phyloP scores from a whole-genome alignment of 2,329 filamentous ascomycete genomes.

The Chrysosporium queenslandicum region DNA sequence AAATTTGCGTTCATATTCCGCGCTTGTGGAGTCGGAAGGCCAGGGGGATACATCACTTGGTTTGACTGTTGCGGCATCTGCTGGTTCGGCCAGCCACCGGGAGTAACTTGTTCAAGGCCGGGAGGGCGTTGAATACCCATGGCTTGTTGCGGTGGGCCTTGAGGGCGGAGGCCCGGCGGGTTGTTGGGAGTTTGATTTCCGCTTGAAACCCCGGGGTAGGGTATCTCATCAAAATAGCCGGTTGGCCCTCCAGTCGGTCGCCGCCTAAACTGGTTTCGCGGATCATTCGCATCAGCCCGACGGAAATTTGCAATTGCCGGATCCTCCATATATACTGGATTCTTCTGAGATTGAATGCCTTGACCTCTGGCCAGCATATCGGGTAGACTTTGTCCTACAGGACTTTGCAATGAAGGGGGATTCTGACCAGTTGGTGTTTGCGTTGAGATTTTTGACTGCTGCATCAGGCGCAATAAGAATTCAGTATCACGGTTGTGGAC shows the following conservation, averaged over 20 bases:
- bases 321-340: slow-evolving; percentile 35
- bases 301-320: slow-evolving; percentile 36
- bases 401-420: slow-evolving; percentile 24
- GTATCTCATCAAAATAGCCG: slow-evolving; percentile 34
- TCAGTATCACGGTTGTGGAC: slow-evolving; percentile 57
- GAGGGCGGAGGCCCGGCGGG: slow-evolving; percentile 28
- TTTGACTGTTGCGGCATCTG: slow-evolving; percentile 26
- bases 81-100: slow-evolving; percentile 33
- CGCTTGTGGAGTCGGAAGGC: slow-evolving; percentile 28
- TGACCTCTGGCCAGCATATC: slow-evolving; percentile 29
- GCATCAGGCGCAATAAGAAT: slow-evolving; percentile 78
- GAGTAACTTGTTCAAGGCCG: slow-evolving; percentile 36
- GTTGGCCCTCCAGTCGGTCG: slow-evolving; percentile 32
- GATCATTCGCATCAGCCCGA: slow-evolving; percentile 27
- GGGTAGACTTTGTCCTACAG: slow-evolving; percentile 28
- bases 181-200: slow-evolving; percentile 29
- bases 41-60: slow-evolving; percentile 32
- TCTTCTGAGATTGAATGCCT: slow-evolving; percentile 30
- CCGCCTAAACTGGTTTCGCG: slow-evolving; percentile 29
- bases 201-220: slow-evolving; percentile 25
- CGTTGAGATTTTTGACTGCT: slow-evolving; percentile 40
- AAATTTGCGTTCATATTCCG: slow-evolving; percentile 33
- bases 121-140: slow-evolving; percentile 38
- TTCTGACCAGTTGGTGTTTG: slow-evolving; percentile 20
- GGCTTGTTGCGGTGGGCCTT: slow-evolving; percentile 26